A percentile compares a stretch with the other conserved stretches of the same genome.
phyloP scores from a whole-genome alignment of 441 rosid species.

The Sinapis alba region DNA sequence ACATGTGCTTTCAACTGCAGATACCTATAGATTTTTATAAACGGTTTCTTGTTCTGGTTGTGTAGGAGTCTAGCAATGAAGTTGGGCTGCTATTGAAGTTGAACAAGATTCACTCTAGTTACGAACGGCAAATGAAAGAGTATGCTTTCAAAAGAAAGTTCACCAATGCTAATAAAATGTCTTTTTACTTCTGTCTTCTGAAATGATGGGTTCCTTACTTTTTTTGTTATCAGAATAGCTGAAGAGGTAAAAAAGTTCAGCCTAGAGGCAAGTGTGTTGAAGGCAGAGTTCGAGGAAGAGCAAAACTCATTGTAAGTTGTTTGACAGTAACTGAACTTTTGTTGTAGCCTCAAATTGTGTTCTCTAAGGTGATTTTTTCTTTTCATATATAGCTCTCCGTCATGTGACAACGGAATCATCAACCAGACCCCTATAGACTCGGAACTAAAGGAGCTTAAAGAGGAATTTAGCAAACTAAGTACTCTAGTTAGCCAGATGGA shows the following conservation, averaged over 20 bases:
- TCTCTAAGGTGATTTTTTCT: background rate
- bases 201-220: background rate
- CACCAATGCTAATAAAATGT: background rate
- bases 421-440: slow-evolving; percentile 58
- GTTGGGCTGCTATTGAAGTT: slow-evolving; percentile 56
- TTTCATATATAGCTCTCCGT: slow-evolving; percentile 43
- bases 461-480: slow-evolving; percentile 64
- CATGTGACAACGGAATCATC: slow-evolving; percentile 49
- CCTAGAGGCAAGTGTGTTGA: slow-evolving; percentile 69
- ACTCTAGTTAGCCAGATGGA: slow-evolving; percentile 63
- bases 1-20: background rate
- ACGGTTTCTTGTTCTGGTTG: slow-evolving; percentile 23
- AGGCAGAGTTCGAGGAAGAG: slow-evolving; percentile 57
- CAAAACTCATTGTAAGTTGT: slow-evolving; percentile 37
- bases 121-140: slow-evolving; percentile 84
- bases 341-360: background rate
- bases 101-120: slow-evolving; percentile 61
- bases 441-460: slow-evolving; percentile 72
- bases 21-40: slow-evolving; percentile 3
- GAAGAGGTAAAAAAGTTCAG: slow-evolving; percentile 65
- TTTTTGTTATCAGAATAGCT: slow-evolving; percentile 58
- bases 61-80: slow-evolving; percentile 67
- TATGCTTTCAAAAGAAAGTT: slow-evolving; percentile 38
- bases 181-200: background rate
- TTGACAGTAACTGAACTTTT: slow-evolving; percentile 16